Evolutionary conservation across 2,329 filamentous ascomycete genomes (phyloP), one percentile per base, ranked within the genome.

Genomic region (Dactylellina leptospora): DNA sequence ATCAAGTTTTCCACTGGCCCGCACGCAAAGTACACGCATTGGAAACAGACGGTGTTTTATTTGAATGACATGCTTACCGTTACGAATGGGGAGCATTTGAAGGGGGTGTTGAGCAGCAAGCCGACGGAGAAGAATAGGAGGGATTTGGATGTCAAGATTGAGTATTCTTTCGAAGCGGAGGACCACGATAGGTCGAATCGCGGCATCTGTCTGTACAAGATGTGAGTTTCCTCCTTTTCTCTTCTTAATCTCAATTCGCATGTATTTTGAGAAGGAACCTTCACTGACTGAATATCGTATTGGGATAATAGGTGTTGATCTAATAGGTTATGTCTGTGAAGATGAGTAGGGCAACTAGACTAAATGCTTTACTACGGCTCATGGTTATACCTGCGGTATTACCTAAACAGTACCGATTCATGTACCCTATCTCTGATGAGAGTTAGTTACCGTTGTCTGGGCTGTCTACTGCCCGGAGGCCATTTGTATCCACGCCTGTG

Each of bases 31-130:
- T 97, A 97, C 83, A 99, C 95, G 16, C 95, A 99, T 85, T 99
- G 95, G 95, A 99, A 99, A 84, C 95, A 99, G 84, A 99, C 95
- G 10, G 95, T 99, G 74, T 97, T 99, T 83, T 99, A 99, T 83
- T 85, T 99, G 74, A 87, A 90, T 78, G 93, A 99, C 76, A 91
- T 96, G 30, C 83, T 99, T 75, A 97, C 93, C 16, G 92, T 96
- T 36, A 89, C 96, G 81, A 85, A 91, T 78, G 92, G 90, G 64
- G 95, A 99, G 84, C 84, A 86, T 78, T 85, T 99, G 71, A 82
- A 83, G 71, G 91, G 91, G 78, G 83, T 85, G 28, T 83, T 99
- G 40, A 85, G 87, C 74, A 96, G 93, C 83, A 90, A 88, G 81
- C 95, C 95, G 58, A 99, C 96, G 80, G 85, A 89, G 74, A 93